Conservation (phyloP, 176 grass and related monocot genomes). For the Oryza coarctata region DNA sequence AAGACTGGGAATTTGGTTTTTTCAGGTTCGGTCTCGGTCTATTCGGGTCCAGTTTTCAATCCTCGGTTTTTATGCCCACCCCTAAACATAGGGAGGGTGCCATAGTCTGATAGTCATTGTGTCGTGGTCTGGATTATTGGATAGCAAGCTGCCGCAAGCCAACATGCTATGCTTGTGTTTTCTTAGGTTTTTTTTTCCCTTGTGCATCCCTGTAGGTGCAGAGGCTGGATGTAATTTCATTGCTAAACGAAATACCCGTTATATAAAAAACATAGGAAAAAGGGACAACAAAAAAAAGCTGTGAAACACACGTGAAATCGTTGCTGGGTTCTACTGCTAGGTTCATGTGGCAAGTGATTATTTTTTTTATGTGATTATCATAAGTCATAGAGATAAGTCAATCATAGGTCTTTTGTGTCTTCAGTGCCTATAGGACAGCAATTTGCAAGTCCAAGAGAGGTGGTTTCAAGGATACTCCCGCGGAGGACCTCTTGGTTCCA, state of each 20-base stretch:
- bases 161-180: no score
- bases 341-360: neutral
- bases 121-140: no score
- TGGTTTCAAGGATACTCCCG: constrained; percentile 78
- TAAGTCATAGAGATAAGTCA: neutral
- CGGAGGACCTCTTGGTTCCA: constrained; percentile 82
- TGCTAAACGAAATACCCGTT: neutral
- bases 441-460: constrained; percentile 92
- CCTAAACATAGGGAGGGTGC: no score
- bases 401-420: constrained; percentile 28
- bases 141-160: no score
- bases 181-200: no score
- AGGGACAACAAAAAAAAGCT: neutral
- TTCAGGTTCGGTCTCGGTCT: no score
- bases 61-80: no score
- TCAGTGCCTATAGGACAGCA: constrained; percentile 85
- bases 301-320: neutral
- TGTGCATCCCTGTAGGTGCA: no score
- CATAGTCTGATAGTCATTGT: no score
- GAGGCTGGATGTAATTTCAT: neutral
- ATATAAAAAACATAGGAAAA: neutral
- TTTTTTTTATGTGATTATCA: neutral
- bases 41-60: no score
- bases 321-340: neutral
- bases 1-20: no score